A percentile compares a stretch with the other conserved stretches of the same genome.
These are phyloP conservation scores for Aspergillus neotritici DNA, from an alignment of 2,329 filamentous ascomycete genomes.

Conservation along the genomic window DNA sequence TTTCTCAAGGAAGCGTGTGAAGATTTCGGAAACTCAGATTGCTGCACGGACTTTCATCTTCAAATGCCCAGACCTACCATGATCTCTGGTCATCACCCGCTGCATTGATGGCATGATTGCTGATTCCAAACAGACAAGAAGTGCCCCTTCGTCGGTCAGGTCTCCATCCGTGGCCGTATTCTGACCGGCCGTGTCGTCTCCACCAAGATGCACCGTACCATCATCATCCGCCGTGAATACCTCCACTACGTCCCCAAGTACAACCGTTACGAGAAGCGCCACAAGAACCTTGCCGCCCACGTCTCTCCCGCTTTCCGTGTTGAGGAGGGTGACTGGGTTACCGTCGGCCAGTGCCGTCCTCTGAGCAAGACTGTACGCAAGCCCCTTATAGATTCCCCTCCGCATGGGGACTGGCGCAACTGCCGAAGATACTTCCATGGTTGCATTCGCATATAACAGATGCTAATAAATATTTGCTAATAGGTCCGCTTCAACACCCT, in stretches of 20 bases:
- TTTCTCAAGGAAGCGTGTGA: no score
- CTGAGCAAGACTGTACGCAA: slow-evolving; percentile 96
- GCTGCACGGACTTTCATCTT: slow-evolving; percentile 11
- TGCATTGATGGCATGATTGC: slow-evolving; percentile 14
- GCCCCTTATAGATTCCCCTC: background rate
- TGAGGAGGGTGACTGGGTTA: slow-evolving; percentile 98
- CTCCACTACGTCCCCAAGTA: slow-evolving; percentile 99
- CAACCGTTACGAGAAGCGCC: slow-evolving; percentile 99
- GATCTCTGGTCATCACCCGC: slow-evolving; percentile 1
- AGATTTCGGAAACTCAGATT: no score
- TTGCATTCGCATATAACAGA: background rate
- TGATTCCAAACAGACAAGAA: slow-evolving; percentile 78
- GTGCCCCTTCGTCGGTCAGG: slow-evolving; percentile 98
- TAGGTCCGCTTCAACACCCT: slow-evolving; percentile 99
- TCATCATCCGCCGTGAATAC: slow-evolving; percentile 99
- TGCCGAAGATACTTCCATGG: background rate
- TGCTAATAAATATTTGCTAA: slow-evolving; percentile 16
- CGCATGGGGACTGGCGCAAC: background rate
- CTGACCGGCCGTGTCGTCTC: slow-evolving; percentile 97
- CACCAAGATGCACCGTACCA: slow-evolving; percentile 99
- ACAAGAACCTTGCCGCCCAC: slow-evolving; percentile 99
- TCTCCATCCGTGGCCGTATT: slow-evolving; percentile 99
- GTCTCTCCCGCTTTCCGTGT: slow-evolving; percentile 99
- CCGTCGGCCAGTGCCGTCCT: slow-evolving; percentile 98
- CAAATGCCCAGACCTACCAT: slow-evolving; percentile 6